Base-by-base conservation (phyloP, 2,329 filamentous ascomycete species). In the Fusarium circinatum region DNA sequence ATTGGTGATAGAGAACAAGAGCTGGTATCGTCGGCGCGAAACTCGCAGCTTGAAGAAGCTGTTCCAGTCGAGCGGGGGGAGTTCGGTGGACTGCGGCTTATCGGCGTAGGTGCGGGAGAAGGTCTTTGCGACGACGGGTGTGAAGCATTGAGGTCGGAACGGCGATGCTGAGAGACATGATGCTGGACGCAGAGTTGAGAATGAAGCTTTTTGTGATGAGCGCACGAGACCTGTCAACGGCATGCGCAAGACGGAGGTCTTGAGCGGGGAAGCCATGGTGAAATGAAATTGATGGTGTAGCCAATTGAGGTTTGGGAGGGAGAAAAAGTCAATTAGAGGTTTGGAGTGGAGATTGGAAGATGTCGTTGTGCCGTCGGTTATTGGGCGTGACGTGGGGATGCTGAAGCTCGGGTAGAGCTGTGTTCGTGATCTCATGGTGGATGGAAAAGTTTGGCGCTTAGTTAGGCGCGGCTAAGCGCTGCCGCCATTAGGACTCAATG, bases 1-100 rank as follows among this genome's bases (percentile, higher is more conserved):
- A 39, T 89, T 90, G 39, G 90, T 81, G 59, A 94, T 86, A 52
- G 93, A 96, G 74, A 94, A 95, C 56, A 88, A 89, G 42, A 97
- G 89, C 81, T 96, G 94, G 85, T 95, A 93, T 78, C 93, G 90
- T 69, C 96, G 92, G 63, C 96, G 93, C 68, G 91, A 93, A 78
- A 94, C 93, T 79, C 96, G 94, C 68, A 98, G 91, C 81, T 91
- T 90, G 87, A 98, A 97, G 87, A 98, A 98, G 59, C 90, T 91
- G 85, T 98, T 92, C 96, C 96, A 98, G 84, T 94, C 90, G 47
- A 95, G 89, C 82, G 77, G 60, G 65, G 74, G 62, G 78, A 73
- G 62, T 26, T 69, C 67, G 34, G 56, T 48, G 57, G 24, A 60
- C 51, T 65, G 71, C 17, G 66, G 59, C 56, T 70, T 67, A 64